Evolutionary conservation across 129 eudicot species (phyloP), one percentile per base, ranked within the genome.

Genomic region (Artemisia annua): DNA sequence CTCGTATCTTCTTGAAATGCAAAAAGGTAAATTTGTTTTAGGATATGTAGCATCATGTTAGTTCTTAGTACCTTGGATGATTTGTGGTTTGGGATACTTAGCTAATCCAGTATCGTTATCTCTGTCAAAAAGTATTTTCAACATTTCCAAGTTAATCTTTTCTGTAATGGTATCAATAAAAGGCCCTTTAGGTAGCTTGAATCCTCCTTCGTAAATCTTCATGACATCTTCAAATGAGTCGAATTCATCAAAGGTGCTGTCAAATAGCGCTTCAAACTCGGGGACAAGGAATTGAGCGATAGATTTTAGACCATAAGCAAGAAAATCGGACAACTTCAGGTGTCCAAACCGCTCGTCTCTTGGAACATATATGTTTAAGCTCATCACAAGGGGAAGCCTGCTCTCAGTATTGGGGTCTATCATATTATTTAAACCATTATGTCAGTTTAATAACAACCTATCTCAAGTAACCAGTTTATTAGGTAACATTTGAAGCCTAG

Each of bases 301-400:
- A 7, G 95, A 81, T 70, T 88, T 86, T 17, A 86, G 69, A 11
- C 78, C 88, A 71, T 78, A 80, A 48, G 81, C 87, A 13, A 84
- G 79, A 56, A 84, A 84, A 76, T 91, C 97, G 9, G 92, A 69
- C 78, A 84, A 10, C 87, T 91, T 91, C 61, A 91, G 9, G 50
- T 86, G 88, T 11, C 81, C 75, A 22, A 88, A 86, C 16, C 83
- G 62, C 58, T 91, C 97, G 4, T 91, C 97, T 80, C 96, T 84
- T 39, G 97, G 97, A 8, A 88, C 96, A 58, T 91, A 88, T 9
- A 91, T 80, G 71, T 78, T 66, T 50, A 80, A 68, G 75, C 86
- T 82, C 71, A 28, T 43, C 52, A 64, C 43, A 57, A 91, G 70
- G 2, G 96, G 83, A 11, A 88, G 74, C 73, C 87, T 76, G 48